Conservation (phyloP, 805 yeast species). For the Candida peoriensis region DNA sequence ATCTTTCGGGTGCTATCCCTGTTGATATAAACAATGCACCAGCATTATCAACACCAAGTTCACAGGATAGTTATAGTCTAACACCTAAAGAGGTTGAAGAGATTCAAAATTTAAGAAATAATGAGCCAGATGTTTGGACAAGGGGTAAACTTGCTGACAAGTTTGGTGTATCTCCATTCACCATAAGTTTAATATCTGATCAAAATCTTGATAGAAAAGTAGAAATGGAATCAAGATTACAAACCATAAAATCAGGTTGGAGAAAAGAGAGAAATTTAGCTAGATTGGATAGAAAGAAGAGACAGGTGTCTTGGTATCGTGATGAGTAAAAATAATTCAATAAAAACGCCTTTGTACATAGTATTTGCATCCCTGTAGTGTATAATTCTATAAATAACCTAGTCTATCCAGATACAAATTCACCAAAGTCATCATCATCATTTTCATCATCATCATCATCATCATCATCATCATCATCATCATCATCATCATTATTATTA, state of each 20-base stretch:
- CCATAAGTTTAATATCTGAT: constrained; percentile 52
- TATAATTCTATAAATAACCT: too few species aligned
- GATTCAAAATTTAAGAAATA: constrained; percentile 48
- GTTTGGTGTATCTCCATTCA: constrained; percentile 46
- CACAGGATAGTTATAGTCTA: constrained; percentile 45
- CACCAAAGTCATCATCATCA: constrained; percentile 24
- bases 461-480: constrained; percentile 4
- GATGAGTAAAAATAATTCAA: constrained; percentile 14
- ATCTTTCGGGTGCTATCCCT: constrained; percentile 22
- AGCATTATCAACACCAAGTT: constrained; percentile 30
- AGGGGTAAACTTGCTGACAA: constrained; percentile 55
- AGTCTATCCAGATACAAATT: constrained; percentile 13
- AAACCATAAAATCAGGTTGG: constrained; percentile 44
- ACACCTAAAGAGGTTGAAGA: constrained; percentile 53
- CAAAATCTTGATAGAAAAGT: constrained; percentile 32
- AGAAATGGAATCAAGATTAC: constrained; percentile 44
- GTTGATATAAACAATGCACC: constrained; percentile 29
- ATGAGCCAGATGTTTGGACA: constrained; percentile 61
- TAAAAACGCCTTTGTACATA: constrained; percentile 1
- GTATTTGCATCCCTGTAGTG: background rate
- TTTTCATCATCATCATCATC: constrained; percentile 3
- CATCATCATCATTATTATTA: too few species aligned
- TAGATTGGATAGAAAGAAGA: constrained; percentile 50
- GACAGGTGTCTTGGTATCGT: constrained; percentile 61
- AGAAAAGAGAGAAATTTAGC: constrained; percentile 41